Conservation (phyloP, 768 basidiomycete genomes). For the Mycena maculata region DNA sequence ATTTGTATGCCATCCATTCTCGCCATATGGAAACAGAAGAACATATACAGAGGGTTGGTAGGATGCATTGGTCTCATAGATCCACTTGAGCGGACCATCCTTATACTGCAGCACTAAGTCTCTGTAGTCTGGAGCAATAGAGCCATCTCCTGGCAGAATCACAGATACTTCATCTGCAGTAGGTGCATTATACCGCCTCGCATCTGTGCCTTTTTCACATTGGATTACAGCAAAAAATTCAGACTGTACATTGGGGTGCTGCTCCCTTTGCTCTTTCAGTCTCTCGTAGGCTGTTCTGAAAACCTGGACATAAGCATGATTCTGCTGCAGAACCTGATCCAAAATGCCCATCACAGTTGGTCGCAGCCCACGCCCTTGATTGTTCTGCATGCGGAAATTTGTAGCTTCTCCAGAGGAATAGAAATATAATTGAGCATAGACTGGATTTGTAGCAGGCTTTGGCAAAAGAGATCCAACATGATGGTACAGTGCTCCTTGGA, state of each 20-base stretch:
- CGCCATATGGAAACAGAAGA: background rate
- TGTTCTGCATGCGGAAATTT: background rate
- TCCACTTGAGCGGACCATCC: conserved; percentile 38
- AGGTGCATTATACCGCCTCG: conserved; percentile 51
- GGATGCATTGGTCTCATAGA: too few species aligned
- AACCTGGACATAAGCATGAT: conserved; percentile 11
- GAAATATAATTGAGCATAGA: conserved; percentile 43
- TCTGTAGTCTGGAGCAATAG: conserved; percentile 17
- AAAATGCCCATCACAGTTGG: conserved; percentile 31
- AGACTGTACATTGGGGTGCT: conserved; percentile 27
- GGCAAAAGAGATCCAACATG: conserved; percentile 43
- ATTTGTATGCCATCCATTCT: background rate
- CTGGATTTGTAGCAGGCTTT: conserved; percentile 27
- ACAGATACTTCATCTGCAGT: conserved; percentile 53
- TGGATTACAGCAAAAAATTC: conserved; percentile 5
- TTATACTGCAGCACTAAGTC: conserved; percentile 46
- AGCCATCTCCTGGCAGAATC: conserved; percentile 45
- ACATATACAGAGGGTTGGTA: conserved; percentile 44
- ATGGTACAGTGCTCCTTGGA: too few species aligned
- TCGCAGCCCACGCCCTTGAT: background rate
- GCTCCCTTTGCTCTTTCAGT: conserved; percentile 34
- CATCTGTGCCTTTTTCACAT: conserved; percentile 37
- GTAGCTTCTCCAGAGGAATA: conserved; percentile 10
- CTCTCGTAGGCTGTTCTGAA: conserved; percentile 3
- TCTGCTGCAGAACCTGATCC: background rate